A percentile compares a stretch with the other conserved stretches of the same genome.
phyloP scores from a whole-genome alignment of 768 basidiomycete species.

The Lenzites betulinus region DNA sequence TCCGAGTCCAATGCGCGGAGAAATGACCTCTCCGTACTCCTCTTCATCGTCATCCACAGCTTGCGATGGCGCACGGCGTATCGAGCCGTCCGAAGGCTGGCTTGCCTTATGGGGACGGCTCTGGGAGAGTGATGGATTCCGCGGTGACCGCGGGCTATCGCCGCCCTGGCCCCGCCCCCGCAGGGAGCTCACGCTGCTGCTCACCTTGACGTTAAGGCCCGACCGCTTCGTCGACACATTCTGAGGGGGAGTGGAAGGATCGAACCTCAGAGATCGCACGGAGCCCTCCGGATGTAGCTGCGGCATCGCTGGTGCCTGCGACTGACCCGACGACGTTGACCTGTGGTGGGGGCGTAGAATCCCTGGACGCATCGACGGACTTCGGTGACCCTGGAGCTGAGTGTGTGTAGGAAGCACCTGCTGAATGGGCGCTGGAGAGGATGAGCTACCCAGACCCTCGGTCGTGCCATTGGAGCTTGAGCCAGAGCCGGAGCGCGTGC shows the following conservation, averaged over 20 bases:
- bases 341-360: slow-evolving; percentile 44
- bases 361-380: slow-evolving; percentile 38
- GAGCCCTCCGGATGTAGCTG: neutral
- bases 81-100: neutral
- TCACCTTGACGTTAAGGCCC: slow-evolving; percentile 11
- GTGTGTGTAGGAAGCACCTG: neutral
- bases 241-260: slow-evolving; percentile 31
- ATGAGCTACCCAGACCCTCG: neutral
- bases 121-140: neutral
- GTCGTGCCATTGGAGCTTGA: slow-evolving; percentile 15
- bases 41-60: slow-evolving; percentile 32
- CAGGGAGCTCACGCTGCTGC: slow-evolving; percentile 25
- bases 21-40: slow-evolving; percentile 33
- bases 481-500: slow-evolving; percentile 17
- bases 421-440: neutral
- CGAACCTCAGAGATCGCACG: slow-evolving; percentile 30
- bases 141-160: slow-evolving; percentile 19
- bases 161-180: slow-evolving; percentile 4
- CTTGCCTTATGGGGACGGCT: neutral
- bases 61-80: neutral
- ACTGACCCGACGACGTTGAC: slow-evolving; percentile 39
- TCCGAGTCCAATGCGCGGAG: slow-evolving; percentile 21
- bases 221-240: slow-evolving; percentile 13
- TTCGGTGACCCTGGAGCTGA: slow-evolving; percentile 15
- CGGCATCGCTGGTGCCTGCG: slow-evolving; percentile 2